Percentiles rank a stretch among this genome's conserved stretches.
These are phyloP conservation scores for Pinguiococcus pyrenoidosus DNA, from an alignment of 108 stramenopile species.

Conservation along the genomic window DNA sequence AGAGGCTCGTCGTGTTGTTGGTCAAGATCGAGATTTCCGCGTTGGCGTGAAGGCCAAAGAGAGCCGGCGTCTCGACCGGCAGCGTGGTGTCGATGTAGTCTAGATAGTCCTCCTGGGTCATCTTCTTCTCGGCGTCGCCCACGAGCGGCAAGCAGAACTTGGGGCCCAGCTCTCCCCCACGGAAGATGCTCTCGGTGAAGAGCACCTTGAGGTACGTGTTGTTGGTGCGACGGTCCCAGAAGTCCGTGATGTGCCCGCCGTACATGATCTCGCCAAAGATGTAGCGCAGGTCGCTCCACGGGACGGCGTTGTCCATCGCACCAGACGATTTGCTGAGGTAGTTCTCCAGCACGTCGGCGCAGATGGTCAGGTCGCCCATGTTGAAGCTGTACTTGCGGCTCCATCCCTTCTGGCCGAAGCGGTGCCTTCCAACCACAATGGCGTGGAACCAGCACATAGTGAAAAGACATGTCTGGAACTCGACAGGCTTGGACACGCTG, in stretches of 20 bases:
- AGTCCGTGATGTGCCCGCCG: constrained; percentile 52
- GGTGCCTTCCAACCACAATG: constrained; percentile 38
- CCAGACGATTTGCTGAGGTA: constrained; percentile 34
- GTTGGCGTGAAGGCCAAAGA: constrained; percentile 41
- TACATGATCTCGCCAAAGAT: constrained; percentile 59
- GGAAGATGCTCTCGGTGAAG: constrained; percentile 5
- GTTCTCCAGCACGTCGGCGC: constrained; percentile 37
- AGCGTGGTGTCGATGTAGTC: constrained; percentile 23
- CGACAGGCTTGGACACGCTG: constrained; percentile 14
- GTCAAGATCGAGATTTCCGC: too few species aligned
- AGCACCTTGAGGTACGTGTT: constrained; percentile 35
- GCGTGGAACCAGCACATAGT: constrained; percentile 48
- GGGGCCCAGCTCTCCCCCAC: neutral
- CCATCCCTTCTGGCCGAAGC: constrained; percentile 45
- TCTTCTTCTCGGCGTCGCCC: constrained; percentile 9
- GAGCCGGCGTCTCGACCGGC: constrained; percentile 26
- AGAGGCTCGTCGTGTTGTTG: too few species aligned
- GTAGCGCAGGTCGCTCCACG: constrained; percentile 52
- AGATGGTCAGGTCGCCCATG: constrained; percentile 39
- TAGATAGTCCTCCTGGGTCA: constrained; percentile 3
- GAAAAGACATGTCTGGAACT: constrained; percentile 37
- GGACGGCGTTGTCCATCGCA: constrained; percentile 20
- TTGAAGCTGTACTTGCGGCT: constrained; percentile 40
- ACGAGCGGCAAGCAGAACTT: constrained; percentile 4
- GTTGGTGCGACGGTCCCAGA: constrained; percentile 38